A percentile compares a stretch with the other conserved stretches of the same genome.
phyloP scores from a whole-genome alignment of 805 yeast species.

The Teunomyces panamensis region DNA sequence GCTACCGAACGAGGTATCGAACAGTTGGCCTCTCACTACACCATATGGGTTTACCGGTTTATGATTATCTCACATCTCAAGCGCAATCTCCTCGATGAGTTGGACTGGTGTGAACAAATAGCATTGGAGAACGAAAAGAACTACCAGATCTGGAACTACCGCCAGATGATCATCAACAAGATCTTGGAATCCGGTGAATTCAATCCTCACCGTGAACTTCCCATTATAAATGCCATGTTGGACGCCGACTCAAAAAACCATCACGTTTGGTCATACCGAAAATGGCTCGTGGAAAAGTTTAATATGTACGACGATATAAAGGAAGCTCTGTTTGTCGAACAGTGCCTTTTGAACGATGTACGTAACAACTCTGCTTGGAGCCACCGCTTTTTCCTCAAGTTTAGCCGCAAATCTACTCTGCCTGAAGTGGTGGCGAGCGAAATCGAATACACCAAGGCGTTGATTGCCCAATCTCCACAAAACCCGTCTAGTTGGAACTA shows the following conservation, averaged over 20 bases:
- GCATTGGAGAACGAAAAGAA: conserved; percentile 81
- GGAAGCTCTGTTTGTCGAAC: conserved; percentile 53
- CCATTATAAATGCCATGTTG: conserved; percentile 64
- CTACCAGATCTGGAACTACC: conserved; percentile 96
- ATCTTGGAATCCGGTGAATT: conserved; percentile 24
- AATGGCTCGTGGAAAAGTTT: conserved; percentile 72
- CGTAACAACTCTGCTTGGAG: conserved; percentile 94
- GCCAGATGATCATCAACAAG: conserved; percentile 59
- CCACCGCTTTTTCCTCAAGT: conserved; percentile 65
- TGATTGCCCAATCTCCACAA: conserved; percentile 65
- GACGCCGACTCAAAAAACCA: conserved; percentile 84
- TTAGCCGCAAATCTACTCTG: conserved; percentile 17
- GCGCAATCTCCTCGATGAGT: conserved; percentile 48
- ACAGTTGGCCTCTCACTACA: conserved; percentile 83
- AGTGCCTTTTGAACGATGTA: conserved; percentile 57
- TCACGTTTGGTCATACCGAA: conserved; percentile 93
- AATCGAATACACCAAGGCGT: conserved; percentile 45
- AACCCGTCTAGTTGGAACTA: conserved; percentile 89
- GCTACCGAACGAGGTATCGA: conserved; percentile 63
- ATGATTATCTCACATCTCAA: conserved; percentile 44
- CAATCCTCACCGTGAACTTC: conserved; percentile 55
- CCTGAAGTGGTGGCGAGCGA: conserved; percentile 41
- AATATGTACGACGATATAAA: conserved; percentile 38
- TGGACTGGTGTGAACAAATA: conserved; percentile 75
- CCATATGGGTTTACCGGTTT: conserved; percentile 77